phyloP scores from a whole-genome alignment of 2,329 filamentous ascomycete species.

The Fusarium sp. region DNA sequence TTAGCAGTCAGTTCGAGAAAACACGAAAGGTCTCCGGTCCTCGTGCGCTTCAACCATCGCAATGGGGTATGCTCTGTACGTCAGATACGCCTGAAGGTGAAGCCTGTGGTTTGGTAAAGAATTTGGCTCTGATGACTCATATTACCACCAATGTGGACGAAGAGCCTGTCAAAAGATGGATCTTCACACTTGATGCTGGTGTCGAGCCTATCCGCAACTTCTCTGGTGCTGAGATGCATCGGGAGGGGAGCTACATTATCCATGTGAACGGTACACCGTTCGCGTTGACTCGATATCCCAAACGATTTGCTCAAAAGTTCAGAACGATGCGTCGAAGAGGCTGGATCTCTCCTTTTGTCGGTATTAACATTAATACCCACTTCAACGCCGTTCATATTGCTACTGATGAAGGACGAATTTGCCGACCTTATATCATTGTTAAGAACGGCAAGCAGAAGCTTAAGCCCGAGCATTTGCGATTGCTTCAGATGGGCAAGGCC shows the following conservation, averaged over 20 bases:
- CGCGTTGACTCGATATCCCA: conserved; percentile 86
- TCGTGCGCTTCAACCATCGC: conserved; percentile 93
- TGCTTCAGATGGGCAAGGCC: conserved; percentile 84
- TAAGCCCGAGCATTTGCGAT: conserved; percentile 79
- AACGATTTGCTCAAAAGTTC: conserved; percentile 86
- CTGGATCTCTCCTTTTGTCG: conserved; percentile 94
- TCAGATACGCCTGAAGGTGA: conserved; percentile 99
- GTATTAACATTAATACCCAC: conserved; percentile 94
- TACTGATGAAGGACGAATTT: conserved; percentile 96
- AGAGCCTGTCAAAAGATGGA: conserved; percentile 84
- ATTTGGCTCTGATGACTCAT: conserved; percentile 97
- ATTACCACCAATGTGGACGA: conserved; percentile 98
- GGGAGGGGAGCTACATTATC: conserved; percentile 85
- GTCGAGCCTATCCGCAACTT: conserved; percentile 79
- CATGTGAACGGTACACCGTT: conserved; percentile 96
- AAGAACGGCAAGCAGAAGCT: conserved; percentile 88
- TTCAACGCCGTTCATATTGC: conserved; percentile 93
- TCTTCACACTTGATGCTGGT: conserved; percentile 87
- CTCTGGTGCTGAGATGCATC: conserved; percentile 85
- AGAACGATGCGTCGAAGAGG: conserved; percentile 88
- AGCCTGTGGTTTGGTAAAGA: conserved; percentile 97
- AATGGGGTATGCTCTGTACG: conserved; percentile 97
- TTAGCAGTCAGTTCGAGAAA: conserved; percentile 98
- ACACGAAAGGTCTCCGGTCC: conserved; percentile 96
- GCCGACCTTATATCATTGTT: conserved; percentile 93